Evolutionary conservation across 805 yeast genomes (phyloP).

Genomic region (Candida silvicultrix): DNA sequence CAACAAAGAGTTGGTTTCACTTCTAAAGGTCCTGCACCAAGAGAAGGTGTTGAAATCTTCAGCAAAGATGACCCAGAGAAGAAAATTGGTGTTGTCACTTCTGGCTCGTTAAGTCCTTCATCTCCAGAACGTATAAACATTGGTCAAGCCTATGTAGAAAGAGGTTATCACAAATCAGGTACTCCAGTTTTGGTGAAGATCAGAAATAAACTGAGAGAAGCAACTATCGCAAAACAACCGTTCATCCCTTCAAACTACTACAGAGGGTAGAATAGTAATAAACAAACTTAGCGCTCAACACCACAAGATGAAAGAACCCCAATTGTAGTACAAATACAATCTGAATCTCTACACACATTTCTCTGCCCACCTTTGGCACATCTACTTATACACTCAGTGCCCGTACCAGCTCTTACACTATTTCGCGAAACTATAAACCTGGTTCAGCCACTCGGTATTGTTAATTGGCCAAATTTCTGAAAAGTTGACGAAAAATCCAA

Average conservation of each 20-base stretch:
- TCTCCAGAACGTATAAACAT: slow-evolving; percentile 67
- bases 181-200: slow-evolving; percentile 67
- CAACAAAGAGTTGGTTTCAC: slow-evolving; percentile 69
- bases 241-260: slow-evolving; percentile 73
- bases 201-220: slow-evolving; percentile 78
- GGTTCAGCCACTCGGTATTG: neutral
- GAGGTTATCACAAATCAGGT: slow-evolving; percentile 67
- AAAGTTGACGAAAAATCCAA: slow-evolving; percentile 8
- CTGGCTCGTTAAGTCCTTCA: slow-evolving; percentile 64
- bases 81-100: slow-evolving; percentile 48
- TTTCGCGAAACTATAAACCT: neutral
- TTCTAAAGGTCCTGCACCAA: slow-evolving; percentile 84
- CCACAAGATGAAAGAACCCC: no score
- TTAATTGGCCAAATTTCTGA: neutral
- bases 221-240: slow-evolving; percentile 75
- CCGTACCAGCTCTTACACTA: neutral
- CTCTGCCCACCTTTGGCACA: no score
- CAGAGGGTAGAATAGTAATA: slow-evolving; percentile 29
- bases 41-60: slow-evolving; percentile 67
- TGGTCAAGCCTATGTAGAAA: slow-evolving; percentile 84
- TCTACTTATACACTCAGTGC: no score
- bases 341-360: no score
- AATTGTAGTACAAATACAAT: no score
- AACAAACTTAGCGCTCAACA: no score
- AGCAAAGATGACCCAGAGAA: slow-evolving; percentile 43